Evolutionary conservation across 2,329 filamentous ascomycete genomes (phyloP).

Genomic region (Acarospora socialis): DNA sequence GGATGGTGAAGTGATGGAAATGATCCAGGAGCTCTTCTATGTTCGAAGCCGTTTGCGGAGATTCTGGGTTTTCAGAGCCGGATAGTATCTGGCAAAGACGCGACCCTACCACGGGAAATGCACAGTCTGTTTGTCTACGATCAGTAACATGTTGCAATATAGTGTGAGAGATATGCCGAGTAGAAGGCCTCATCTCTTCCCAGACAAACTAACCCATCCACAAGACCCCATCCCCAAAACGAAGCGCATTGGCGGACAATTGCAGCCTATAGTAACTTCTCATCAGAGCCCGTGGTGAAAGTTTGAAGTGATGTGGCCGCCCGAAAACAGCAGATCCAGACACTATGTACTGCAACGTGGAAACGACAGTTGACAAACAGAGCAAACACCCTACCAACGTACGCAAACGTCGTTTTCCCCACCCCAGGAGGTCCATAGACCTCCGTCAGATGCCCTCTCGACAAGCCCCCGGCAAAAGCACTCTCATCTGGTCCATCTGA

Average conservation of each 20-base stretch:
- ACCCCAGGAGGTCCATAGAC: constrained; percentile 75
- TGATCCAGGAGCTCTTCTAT: constrained; percentile 27
- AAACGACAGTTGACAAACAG: too few relatives aligned
- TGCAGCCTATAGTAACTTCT: too few relatives aligned
- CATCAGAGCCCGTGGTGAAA: too few relatives aligned
- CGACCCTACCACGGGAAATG: neutral
- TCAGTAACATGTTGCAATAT: constrained; percentile 2
- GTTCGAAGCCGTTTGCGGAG: constrained; percentile 5
- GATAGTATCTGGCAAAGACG: neutral
- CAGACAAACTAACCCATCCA: constrained; percentile 58
- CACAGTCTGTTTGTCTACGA: neutral
- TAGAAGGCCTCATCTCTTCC: neutral
- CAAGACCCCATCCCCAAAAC: constrained; percentile 47
- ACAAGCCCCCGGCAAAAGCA: constrained; percentile 41
- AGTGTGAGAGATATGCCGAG: constrained; percentile 5
- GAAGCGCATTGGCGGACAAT: constrained; percentile 50
- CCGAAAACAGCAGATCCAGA: too few relatives aligned
- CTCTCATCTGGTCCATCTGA: constrained; percentile 12
- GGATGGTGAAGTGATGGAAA: constrained; percentile 50
- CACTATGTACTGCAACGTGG: too few relatives aligned
- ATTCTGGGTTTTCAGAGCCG: constrained; percentile 1
- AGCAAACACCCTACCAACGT: constrained; percentile 30
- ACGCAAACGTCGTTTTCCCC: constrained; percentile 77
- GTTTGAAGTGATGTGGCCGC: too few relatives aligned
- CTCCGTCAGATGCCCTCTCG: constrained; percentile 67